Evolutionary conservation across 192 early-diverging fungal species (phyloP), one percentile per base, ranked within the genome.

Genomic region (Backusella tuberculispora): DNA sequence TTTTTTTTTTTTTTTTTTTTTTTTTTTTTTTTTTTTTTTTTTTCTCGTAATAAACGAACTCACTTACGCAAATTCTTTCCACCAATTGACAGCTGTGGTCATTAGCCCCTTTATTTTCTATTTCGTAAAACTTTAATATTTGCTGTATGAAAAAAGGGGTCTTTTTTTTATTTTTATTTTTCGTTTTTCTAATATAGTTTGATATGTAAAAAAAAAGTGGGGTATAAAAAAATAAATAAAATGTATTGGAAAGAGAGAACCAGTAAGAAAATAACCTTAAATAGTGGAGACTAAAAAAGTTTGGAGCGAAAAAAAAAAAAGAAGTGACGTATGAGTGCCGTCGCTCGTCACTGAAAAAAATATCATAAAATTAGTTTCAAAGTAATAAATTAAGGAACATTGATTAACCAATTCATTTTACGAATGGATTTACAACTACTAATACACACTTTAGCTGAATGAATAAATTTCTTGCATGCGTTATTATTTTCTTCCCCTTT

Each of bases 21-120:
- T 21, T 8, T 24, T 21, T 53, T 9, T 17, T 34, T 1, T 47
- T 47, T 47, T 14, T 47, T 14, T 17, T 63, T 10, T 9, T 63
- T 37, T 29, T 34, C 21, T 63, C 34, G 13, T 8, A 63, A 5
- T 63, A 63, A 26, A 43, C 26, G 17, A 69, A 46, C 26, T 29
- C 43, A 69, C 68, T 69, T 47, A 69, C 68, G 68, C 68, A 42
- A 69, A 69, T 34, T 69, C 68, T 69, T 69, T 69, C 68, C 68
- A 69, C 68, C 68, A 69, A 69, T 69, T 69, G 45, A 45, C 68
- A 43, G 26, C 68, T 34, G 68, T 69, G 45, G 42, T 14, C 67
- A 69, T 69, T n/a, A 41, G n/a, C 37, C 19, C 40, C 38, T n/a
- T 40, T 53, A 19, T 53, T 42, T 66, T 65, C 0, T 65, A 38